Conservation (phyloP, 805 yeast species). For the Scheffersomyces stipitis region DNA sequence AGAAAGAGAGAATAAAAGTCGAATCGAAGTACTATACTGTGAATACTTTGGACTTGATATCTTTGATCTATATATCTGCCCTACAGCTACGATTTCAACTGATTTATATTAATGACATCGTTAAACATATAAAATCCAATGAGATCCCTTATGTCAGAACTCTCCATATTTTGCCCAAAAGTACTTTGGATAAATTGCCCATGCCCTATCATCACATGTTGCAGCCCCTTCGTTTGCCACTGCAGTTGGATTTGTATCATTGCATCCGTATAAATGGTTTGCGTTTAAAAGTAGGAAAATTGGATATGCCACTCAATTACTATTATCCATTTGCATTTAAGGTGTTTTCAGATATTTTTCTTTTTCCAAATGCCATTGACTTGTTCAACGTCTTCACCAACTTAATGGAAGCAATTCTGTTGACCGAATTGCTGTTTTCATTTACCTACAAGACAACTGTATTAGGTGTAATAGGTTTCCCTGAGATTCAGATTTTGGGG, state of each 20-base stretch:
- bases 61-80: slow-evolving; percentile 53
- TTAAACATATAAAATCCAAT: slow-evolving; percentile 41
- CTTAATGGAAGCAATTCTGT: slow-evolving; percentile 10
- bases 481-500: slow-evolving; percentile 39
- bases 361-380: slow-evolving; percentile 51
- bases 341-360: slow-evolving; percentile 39
- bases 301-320: slow-evolving; percentile 18
- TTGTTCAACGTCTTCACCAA: slow-evolving; percentile 36
- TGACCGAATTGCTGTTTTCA: slow-evolving; percentile 1
- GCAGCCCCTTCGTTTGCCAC: slow-evolving; percentile 42
- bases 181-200: slow-evolving; percentile 38
- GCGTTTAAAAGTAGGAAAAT: slow-evolving; percentile 2
- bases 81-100: slow-evolving; percentile 47
- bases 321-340: slow-evolving; percentile 41
- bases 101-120: slow-evolving; percentile 48
- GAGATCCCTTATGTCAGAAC: slow-evolving; percentile 51
- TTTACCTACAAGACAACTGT: neutral
- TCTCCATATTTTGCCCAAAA: slow-evolving; percentile 37
- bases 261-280: slow-evolving; percentile 13
- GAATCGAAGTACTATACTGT: neutral
- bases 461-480: slow-evolving; percentile 13
- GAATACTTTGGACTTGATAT: slow-evolving; percentile 26
- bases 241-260: slow-evolving; percentile 33
- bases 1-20: neutral
- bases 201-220: slow-evolving; percentile 32